These are phyloP conservation scores for Microstegium vimineum DNA, from an alignment of 176 grass and related monocot genomes.

Conservation along the genomic window DNA sequence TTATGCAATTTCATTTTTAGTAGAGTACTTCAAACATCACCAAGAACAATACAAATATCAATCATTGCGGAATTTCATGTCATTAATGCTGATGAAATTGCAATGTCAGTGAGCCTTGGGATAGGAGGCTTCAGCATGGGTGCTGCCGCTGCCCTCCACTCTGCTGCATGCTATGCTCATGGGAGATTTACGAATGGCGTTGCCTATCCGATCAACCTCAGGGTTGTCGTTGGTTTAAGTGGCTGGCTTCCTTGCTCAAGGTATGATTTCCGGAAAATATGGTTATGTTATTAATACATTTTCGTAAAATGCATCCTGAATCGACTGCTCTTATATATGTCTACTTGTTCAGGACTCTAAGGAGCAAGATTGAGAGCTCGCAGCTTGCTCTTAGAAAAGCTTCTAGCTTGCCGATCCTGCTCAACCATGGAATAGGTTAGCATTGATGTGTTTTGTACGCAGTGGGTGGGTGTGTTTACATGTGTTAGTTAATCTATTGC, in stretches of 20 bases:
- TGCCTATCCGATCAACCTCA: constrained; percentile 64
- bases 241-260: constrained; percentile 97
- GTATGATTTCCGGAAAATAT: not conserved
- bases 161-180: constrained; percentile 71
- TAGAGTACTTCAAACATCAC: not conserved
- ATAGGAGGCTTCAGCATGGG: constrained; percentile 98
- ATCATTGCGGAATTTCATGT: not conserved
- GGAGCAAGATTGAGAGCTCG: constrained; percentile 81
- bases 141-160: constrained; percentile 62
- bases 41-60: not conserved
- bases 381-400: constrained; percentile 61
- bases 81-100: not conserved
- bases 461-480: too few species aligned
- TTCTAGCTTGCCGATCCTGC: constrained; percentile 59
- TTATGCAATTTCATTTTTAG: not conserved
- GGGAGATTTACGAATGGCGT: constrained; percentile 67
- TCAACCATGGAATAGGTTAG: constrained; percentile 81
- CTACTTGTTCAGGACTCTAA: constrained; percentile 56
- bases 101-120: constrained; percentile 74
- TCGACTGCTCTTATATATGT: not conserved
- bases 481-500: not conserved
- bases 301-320: not conserved
- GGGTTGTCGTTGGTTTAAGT: constrained; percentile 63
- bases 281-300: not conserved
- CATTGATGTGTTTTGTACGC: constrained; percentile 1